Conservation (phyloP, 1,284 basidiomycete species). For the Puccinia coronata region DNA sequence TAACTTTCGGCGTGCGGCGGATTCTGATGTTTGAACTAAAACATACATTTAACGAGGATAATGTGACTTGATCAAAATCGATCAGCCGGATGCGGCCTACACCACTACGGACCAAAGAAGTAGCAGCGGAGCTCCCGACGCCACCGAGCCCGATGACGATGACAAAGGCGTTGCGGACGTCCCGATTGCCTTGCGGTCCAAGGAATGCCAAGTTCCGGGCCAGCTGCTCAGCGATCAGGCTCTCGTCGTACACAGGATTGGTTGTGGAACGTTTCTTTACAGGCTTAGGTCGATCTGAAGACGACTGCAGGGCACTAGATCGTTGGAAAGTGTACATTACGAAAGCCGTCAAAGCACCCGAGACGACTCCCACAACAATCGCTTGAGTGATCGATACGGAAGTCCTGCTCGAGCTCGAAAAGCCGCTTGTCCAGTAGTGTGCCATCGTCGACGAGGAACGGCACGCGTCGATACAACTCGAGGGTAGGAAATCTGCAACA, state of each 20-base stretch:
- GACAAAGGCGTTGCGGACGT: slow-evolving; percentile 74
- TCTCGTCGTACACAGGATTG: slow-evolving; percentile 54
- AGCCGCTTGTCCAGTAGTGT: not conserved
- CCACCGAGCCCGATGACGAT: slow-evolving; percentile 93
- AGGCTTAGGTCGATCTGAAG: not conserved
- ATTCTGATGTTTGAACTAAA: not conserved
- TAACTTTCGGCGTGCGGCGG: too few relatives aligned
- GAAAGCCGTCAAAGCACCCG: slow-evolving; percentile 24
- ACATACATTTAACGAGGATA: slow-evolving; percentile 76
- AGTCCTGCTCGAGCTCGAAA: not conserved
- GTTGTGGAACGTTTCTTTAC: not conserved
- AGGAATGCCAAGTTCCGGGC: slow-evolving; percentile 94
- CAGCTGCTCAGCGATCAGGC: slow-evolving; percentile 66
- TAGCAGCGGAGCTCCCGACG: slow-evolving; percentile 90
- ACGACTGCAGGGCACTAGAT: not conserved
- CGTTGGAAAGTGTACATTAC: slow-evolving; percentile 16
- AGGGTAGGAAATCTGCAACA: not conserved
- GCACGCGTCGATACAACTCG: not conserved
- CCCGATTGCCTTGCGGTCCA: slow-evolving; percentile 82
- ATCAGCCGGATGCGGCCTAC: slow-evolving; percentile 61
- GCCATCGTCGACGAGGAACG: not conserved
- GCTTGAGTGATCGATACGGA: not conserved
- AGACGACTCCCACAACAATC: slow-evolving; percentile 13
- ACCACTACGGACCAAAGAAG: slow-evolving; percentile 78
- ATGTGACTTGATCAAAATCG: slow-evolving; percentile 88